These are phyloP conservation scores for Apiospora malaysiana DNA, from an alignment of 2,329 filamentous ascomycete species.

Conservation along the genomic window DNA sequence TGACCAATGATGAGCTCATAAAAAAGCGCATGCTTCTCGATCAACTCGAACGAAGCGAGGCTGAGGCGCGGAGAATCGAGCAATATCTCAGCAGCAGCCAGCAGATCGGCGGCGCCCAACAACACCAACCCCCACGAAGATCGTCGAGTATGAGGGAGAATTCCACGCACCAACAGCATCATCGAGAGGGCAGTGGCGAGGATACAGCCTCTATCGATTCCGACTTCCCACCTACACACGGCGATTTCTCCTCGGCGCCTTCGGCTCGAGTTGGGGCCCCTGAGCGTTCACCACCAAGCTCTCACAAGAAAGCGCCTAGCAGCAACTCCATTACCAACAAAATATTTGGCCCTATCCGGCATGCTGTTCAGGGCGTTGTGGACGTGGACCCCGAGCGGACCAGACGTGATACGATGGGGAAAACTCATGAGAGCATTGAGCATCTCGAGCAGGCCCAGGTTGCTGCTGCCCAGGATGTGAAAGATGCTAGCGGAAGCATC, in stretches of 20 bases:
- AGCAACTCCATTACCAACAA: slow-evolving; percentile 92
- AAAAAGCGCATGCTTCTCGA: slow-evolving; percentile 86
- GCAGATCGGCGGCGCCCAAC: slow-evolving; percentile 47
- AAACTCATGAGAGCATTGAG: slow-evolving; percentile 85
- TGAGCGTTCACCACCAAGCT: slow-evolving; percentile 50
- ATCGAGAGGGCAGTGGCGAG: slow-evolving; percentile 66
- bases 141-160: slow-evolving; percentile 66
- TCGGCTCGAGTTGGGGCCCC: slow-evolving; percentile 77
- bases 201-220: slow-evolving; percentile 93
- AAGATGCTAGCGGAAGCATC: slow-evolving; percentile 87
- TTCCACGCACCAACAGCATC: slow-evolving; percentile 50
- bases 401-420: slow-evolving; percentile 90
- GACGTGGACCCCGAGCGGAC: slow-evolving; percentile 96
- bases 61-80: slow-evolving; percentile 91
- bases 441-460: slow-evolving; percentile 91
- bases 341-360: slow-evolving; percentile 93
- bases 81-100: slow-evolving; percentile 84
- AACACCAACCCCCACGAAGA: slow-evolving; percentile 64
- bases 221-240: slow-evolving; percentile 90
- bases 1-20: slow-evolving; percentile 90
- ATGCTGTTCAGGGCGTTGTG: slow-evolving; percentile 94
- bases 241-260: slow-evolving; percentile 71
- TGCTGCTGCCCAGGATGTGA: slow-evolving; percentile 89
- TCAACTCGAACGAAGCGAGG: slow-evolving; percentile 90
- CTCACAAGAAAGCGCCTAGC: slow-evolving; percentile 81